A percentile compares a stretch with the other conserved stretches of the same genome.
phyloP scores from a whole-genome alignment of 2,329 filamentous ascomycete genomes.

The Zelopaecilomyces penicillatus region DNA sequence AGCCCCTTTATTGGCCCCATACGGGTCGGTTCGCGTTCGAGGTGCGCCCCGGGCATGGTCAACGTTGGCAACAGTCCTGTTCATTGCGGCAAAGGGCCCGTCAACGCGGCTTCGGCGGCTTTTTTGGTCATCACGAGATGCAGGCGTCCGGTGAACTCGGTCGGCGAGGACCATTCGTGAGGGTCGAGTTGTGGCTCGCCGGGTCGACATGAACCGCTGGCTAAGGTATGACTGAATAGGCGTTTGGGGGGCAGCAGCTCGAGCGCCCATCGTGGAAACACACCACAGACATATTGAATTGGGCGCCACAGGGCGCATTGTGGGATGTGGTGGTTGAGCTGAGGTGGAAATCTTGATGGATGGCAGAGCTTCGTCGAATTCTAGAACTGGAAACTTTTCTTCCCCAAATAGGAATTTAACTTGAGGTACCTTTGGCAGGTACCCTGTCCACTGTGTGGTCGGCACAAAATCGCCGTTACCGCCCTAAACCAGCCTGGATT shows the following conservation, averaged over 20 bases:
- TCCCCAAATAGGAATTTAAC: too few species aligned
- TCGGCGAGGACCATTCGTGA: constrained; percentile 53
- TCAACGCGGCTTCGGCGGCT: constrained; percentile 30
- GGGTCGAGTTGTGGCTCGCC: constrained; percentile 29
- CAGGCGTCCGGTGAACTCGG: constrained; percentile 33
- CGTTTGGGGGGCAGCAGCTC: constrained; percentile 7
- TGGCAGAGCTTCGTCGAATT: neutral
- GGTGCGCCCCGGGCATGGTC: constrained; percentile 17
- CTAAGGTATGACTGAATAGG: constrained; percentile 23
- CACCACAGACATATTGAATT: constrained; percentile 13
- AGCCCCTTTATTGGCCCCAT: constrained; percentile 16
- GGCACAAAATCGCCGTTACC: too few species aligned
- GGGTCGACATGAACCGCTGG: constrained; percentile 27
- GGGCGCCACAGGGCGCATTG: constrained; percentile 10
- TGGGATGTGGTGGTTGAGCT: neutral
- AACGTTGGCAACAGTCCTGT: constrained; percentile 40
- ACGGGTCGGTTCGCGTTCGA: constrained; percentile 9
- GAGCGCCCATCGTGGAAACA: constrained; percentile 8
- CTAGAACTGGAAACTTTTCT: too few species aligned
- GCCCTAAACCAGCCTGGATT: too few species aligned
- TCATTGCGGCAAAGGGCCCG: constrained; percentile 49
- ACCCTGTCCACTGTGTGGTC: too few species aligned
- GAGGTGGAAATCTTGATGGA: neutral
- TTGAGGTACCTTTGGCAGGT: too few species aligned
- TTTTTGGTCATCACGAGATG: constrained; percentile 25